Conservation (phyloP, 2,329 filamentous ascomycete species). For the Proliferodiscus dingleyae region DNA sequence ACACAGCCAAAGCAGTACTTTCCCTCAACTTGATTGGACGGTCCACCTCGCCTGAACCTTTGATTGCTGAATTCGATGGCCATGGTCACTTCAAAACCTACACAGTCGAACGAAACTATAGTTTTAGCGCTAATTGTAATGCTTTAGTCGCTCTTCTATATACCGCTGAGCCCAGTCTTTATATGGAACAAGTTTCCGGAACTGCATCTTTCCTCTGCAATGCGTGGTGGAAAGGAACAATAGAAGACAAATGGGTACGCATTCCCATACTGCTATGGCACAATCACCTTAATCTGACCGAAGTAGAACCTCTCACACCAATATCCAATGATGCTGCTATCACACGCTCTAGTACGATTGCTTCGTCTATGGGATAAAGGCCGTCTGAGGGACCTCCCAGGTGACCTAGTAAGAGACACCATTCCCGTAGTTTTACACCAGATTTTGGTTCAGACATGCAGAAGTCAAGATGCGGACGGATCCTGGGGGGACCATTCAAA, state of each 20-base stretch:
- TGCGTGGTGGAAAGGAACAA: not conserved
- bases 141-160: not conserved
- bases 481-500: not conserved
- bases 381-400: not conserved
- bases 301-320: not conserved
- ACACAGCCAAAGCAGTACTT: not conserved
- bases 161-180: not conserved
- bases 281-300: no score
- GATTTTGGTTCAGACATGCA: not conserved
- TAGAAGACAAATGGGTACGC: not conserved
- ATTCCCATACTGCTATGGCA: no score
- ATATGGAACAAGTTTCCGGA: not conserved
- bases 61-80: conserved; percentile 2
- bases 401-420: not conserved
- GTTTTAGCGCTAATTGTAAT: not conserved
- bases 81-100: conserved; percentile 3
- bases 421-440: not conserved
- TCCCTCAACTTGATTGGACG: not conserved
- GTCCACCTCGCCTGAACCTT: not conserved
- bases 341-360: not conserved
- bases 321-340: not conserved
- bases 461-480: not conserved
- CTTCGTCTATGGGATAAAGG: not conserved
- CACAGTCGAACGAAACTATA: not conserved
- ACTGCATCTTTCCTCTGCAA: not conserved